Evolutionary conservation across 2,329 filamentous ascomycete species (phyloP).

Genomic region (Fusarium drepaniforme): DNA sequence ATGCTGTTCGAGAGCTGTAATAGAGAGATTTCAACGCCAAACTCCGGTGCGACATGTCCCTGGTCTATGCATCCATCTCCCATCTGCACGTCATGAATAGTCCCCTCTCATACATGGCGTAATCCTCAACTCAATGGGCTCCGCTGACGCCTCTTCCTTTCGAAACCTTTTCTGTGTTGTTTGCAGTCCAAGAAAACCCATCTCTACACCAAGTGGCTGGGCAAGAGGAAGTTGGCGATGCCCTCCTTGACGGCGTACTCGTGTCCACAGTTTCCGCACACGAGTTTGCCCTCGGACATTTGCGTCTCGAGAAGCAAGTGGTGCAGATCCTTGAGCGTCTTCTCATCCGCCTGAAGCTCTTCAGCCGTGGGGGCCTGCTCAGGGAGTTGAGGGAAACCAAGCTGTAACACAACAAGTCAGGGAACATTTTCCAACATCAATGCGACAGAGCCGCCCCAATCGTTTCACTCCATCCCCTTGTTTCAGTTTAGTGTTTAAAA

Average conservation of each 20-base stretch:
- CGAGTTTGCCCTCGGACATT: conserved; percentile 87
- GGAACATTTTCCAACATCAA: conserved; percentile 9
- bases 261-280: conserved; percentile 92
- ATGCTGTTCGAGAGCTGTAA: conserved; percentile 25
- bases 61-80: background rate
- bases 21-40: conserved; percentile 40
- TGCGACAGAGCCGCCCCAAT: background rate
- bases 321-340: conserved; percentile 83
- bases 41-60: conserved; percentile 31
- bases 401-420: conserved; percentile 59
- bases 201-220: conserved; percentile 83
- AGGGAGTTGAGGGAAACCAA: conserved; percentile 83
- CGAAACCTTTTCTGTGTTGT: background rate
- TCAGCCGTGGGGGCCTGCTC: conserved; percentile 71
- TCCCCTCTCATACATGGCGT: conserved; percentile 1
- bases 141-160: background rate
- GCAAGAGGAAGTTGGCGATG: conserved; percentile 95
- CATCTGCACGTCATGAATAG: conserved; percentile 8
- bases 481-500: background rate
- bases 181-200: background rate
- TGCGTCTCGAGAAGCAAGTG: conserved; percentile 88
- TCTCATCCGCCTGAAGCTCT: conserved; percentile 73
- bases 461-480: background rate
- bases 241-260: conserved; percentile 96
- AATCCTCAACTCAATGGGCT: background rate